These are phyloP conservation scores for Discostella pseudostelligera DNA, from an alignment of 108 stramenopile species.

Conservation along the genomic window DNA sequence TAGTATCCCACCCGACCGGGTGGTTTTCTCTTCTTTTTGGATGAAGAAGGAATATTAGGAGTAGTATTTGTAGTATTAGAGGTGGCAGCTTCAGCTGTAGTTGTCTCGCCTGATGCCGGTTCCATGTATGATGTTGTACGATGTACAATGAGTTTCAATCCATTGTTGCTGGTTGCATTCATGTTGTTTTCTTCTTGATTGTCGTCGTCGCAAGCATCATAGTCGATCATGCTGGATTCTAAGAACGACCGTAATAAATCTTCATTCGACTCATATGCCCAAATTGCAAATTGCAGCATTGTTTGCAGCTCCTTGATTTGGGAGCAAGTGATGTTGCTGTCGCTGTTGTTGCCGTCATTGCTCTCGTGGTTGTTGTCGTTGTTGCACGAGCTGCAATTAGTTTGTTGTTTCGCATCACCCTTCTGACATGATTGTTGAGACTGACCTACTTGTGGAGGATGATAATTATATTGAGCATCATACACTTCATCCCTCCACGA, in stretches of 20 bases:
- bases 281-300: constrained; percentile 49
- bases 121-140: constrained; percentile 43
- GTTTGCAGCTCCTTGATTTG: constrained; percentile 36
- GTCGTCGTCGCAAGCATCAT: background rate
- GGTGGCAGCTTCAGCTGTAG: background rate
- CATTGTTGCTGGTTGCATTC: background rate
- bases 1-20: constrained; percentile 69
- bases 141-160: constrained; percentile 38
- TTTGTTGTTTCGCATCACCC: no score
- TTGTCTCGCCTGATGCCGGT: no score
- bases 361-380: no score
- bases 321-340: constrained; percentile 7
- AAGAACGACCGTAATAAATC: constrained; percentile 44
- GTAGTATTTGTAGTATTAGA: background rate
- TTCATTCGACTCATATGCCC: constrained; percentile 60
- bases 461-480: constrained; percentile 1
- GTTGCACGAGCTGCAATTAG: no score
- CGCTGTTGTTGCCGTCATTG: background rate
- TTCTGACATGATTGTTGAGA: no score
- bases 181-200: background rate
- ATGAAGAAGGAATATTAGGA: no score
- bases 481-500: constrained; percentile 44
- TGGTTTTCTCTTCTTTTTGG: constrained; percentile 30
- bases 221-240: background rate
- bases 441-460: no score